Base-by-base conservation (phyloP, 108 stramenopile species). In the Thalassiosira profunda region DNA sequence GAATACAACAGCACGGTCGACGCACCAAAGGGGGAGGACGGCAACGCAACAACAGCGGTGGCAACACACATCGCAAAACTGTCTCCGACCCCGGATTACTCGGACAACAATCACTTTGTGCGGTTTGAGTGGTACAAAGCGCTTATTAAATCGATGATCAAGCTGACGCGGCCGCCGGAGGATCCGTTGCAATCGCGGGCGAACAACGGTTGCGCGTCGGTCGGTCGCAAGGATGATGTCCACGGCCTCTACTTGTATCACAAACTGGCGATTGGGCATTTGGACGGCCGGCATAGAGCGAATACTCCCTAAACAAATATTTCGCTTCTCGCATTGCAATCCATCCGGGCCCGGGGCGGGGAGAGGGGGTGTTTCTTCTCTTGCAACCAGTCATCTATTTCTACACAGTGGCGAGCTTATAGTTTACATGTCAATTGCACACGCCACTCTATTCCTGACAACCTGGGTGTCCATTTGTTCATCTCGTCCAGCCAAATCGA, bases 71-170 rank as follows among this genome's bases (percentile, higher is more conserved):
- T 10, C 21, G 24, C 24, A 24, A 49, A 66, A 25, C 12, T 71
- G 21, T 4, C 24, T 31, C 70, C 70, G 12, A 53, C 70, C 17
- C 12, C 20, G 5, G 17, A 15, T 1, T 71, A 71, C 49, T 59
- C 70, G 3, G 70, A 71, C 29, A 60, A 71, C 20, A 71, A 71
- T 53, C 70, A 71, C 23, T 26, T 71, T 12, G 58, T 35, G 15
- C 15, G 59, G 35, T 60, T 71, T 28, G 6, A 51, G 30, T 71
- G 59, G 70, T 71, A 71, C 49, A 71, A 71, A 30, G 59, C 31
- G 2, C 29, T 25, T 2, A 60, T 71, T 30, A 41, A 5, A 30
- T 71, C 70, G 1, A 8, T 71, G 0, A 30, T 40, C 14, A 49
- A 3, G 11, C 17, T 71, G 11, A 11, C 26, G 11, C 29, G 70